Percentiles rank a stretch among this genome's conserved stretches.
Evolutionary conservation across 2,329 filamentous ascomycete species (phyloP).

Genomic region (Pseudonectria foliicola): DNA sequence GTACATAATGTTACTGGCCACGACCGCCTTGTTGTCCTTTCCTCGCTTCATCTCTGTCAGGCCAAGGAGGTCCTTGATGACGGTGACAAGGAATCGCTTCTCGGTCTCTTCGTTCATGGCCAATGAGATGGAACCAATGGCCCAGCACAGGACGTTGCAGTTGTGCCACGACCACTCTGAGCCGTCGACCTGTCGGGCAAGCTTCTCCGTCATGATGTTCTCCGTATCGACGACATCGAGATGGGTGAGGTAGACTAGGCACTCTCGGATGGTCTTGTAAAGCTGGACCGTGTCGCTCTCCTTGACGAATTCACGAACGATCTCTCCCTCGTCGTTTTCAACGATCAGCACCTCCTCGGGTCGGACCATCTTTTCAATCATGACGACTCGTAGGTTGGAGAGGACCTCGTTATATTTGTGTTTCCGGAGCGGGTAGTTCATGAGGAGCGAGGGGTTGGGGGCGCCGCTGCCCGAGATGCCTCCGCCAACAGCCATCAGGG

Average conservation of each 20-base stretch:
- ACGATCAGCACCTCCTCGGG: constrained; percentile 97
- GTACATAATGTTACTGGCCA: constrained; percentile 99
- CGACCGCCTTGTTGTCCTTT: constrained; percentile 98
- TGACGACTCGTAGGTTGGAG: constrained; percentile 88
- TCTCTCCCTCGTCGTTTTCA: constrained; percentile 99
- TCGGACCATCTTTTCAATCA: constrained; percentile 99
- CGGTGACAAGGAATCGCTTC: constrained; percentile 95
- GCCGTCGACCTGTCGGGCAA: constrained; percentile 90
- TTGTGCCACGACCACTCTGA: constrained; percentile 99
- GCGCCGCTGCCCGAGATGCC: constrained; percentile 73
- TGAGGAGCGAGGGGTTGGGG: constrained; percentile 74
- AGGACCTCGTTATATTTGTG: constrained; percentile 96
- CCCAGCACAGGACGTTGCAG: constrained; percentile 99
- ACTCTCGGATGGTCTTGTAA: constrained; percentile 98
- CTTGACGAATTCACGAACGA: constrained; percentile 98
- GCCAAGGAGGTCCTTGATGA: constrained; percentile 95
- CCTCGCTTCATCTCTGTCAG: constrained; percentile 98
- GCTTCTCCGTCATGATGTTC: constrained; percentile 98
- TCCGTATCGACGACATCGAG: constrained; percentile 96
- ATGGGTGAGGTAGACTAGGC: constrained; percentile 93
- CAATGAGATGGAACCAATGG: constrained; percentile 95
- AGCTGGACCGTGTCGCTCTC: constrained; percentile 98
- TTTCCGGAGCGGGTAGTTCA: constrained; percentile 89
- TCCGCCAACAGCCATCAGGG: constrained; percentile 70
- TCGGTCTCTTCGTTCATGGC: constrained; percentile 99